These are phyloP conservation scores for Chrysosphaeria jannelii DNA, from an alignment of 2,329 filamentous ascomycete genomes.

Conservation along the genomic window DNA sequence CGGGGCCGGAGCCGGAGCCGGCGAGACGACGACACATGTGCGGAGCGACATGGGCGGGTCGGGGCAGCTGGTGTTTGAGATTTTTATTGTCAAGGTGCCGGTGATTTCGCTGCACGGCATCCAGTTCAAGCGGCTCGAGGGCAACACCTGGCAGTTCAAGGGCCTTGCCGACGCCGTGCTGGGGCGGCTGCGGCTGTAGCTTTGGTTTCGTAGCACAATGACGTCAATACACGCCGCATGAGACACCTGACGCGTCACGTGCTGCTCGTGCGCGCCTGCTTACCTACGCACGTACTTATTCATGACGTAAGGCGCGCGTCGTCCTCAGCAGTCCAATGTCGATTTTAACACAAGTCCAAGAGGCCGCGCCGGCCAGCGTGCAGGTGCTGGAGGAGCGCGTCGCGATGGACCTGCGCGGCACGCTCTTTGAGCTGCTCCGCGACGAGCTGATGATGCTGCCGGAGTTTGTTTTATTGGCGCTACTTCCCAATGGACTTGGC, in stretches of 20 bases:
- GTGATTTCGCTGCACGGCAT: slow-evolving; percentile 79
- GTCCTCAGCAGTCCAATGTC: no score
- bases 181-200: slow-evolving; percentile 47
- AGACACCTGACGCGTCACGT: no score
- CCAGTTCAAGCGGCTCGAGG: slow-evolving; percentile 88
- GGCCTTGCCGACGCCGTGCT: slow-evolving; percentile 93
- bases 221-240: no score
- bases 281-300: no score
- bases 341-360: no score
- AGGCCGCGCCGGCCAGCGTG: no score
- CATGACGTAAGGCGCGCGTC: no score
- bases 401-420: slow-evolving; percentile 79
- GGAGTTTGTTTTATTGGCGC: slow-evolving; percentile 88
- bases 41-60: slow-evolving; percentile 66
- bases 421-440: slow-evolving; percentile 72
- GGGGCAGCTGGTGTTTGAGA: slow-evolving; percentile 73
- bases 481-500: slow-evolving; percentile 94
- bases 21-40: slow-evolving; percentile 76
- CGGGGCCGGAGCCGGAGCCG: slow-evolving; percentile 49
- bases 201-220: no score
- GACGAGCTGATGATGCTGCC: slow-evolving; percentile 87
- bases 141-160: slow-evolving; percentile 96
- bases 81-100: slow-evolving; percentile 91
- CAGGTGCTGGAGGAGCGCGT: slow-evolving; percentile 93
- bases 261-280: no score